A percentile compares a stretch with the other conserved stretches of the same genome.
Conservation (phyloP, 352 stramenopile species). For the Pythium apleroticum region DNA sequence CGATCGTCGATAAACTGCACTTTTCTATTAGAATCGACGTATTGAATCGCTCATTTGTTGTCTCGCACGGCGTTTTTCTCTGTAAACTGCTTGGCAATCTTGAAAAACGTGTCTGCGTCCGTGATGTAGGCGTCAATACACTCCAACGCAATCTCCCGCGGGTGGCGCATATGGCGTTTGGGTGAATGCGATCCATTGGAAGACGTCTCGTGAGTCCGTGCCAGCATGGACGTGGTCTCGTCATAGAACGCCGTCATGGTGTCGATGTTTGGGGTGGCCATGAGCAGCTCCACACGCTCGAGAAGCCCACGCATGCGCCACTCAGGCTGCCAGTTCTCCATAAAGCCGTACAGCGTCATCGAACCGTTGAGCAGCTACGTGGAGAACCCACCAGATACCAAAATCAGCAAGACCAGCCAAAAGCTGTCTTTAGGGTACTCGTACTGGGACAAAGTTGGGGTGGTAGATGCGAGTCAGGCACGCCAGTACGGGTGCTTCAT, state of each 20-base stretch:
- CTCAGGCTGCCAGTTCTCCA: slow-evolving; percentile 47
- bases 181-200: background rate
- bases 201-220: slow-evolving; percentile 14
- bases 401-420: too few species aligned
- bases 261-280: slow-evolving; percentile 39
- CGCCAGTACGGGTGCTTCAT: slow-evolving; percentile 42
- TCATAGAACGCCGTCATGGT: slow-evolving; percentile 47
- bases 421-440: too few species aligned
- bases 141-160: slow-evolving; percentile 49
- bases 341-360: slow-evolving; percentile 45
- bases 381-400: too few species aligned
- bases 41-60: background rate
- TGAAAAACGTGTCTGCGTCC: slow-evolving; percentile 36
- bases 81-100: slow-evolving; percentile 40
- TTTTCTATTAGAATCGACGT: background rate
- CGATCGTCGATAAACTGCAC: background rate
- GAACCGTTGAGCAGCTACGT: slow-evolving; percentile 56
- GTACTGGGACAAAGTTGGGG: slow-evolving; percentile 69
- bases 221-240: slow-evolving; percentile 32
- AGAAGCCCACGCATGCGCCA: slow-evolving; percentile 58
- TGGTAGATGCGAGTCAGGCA: slow-evolving; percentile 65
- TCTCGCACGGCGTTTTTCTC: slow-evolving; percentile 19
- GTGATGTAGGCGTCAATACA: slow-evolving; percentile 49
- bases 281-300: slow-evolving; percentile 39
- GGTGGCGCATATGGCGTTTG: slow-evolving; percentile 37